A percentile compares a stretch with the other conserved stretches of the same genome.
Evolutionary conservation across 116 monocot genomes (phyloP).

Genomic region (Iris pallida): DNA sequence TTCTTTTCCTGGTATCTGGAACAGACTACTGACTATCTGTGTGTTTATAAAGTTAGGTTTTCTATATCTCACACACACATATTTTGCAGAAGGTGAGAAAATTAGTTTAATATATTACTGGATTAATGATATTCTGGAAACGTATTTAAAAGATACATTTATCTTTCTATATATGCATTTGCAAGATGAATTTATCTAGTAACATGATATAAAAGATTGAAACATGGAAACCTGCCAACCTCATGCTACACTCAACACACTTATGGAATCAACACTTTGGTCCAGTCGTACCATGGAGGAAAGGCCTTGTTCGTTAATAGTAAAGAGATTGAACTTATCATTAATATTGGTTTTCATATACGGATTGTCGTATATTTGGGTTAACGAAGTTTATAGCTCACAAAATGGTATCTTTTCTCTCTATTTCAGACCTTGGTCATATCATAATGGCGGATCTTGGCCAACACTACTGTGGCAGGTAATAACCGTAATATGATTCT

Average conservation of each 20-base stretch:
- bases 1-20: not conserved
- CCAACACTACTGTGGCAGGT: constrained; percentile 62
- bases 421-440: constrained; percentile 57
- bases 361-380: too few relatives aligned
- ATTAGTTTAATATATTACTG: not conserved
- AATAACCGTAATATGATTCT: too few relatives aligned
- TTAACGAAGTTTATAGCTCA: too few relatives aligned
- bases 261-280: not conserved
- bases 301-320: too few relatives aligned
- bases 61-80: not conserved
- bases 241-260: not conserved
- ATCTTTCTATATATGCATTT: not conserved
- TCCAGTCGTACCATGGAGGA: too few relatives aligned
- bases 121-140: not conserved
- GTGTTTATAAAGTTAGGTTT: not conserved
- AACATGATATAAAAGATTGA: not conserved
- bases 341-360: too few relatives aligned
- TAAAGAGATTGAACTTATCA: too few relatives aligned
- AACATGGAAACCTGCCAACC: not conserved
- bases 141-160: not conserved
- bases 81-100: not conserved
- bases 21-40: not conserved
- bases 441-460: constrained; percentile 74
- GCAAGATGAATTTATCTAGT: not conserved
- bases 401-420: not conserved